phyloP scores from a whole-genome alignment of 2,329 filamentous ascomycete genomes.

The Anisogramma anomala region DNA sequence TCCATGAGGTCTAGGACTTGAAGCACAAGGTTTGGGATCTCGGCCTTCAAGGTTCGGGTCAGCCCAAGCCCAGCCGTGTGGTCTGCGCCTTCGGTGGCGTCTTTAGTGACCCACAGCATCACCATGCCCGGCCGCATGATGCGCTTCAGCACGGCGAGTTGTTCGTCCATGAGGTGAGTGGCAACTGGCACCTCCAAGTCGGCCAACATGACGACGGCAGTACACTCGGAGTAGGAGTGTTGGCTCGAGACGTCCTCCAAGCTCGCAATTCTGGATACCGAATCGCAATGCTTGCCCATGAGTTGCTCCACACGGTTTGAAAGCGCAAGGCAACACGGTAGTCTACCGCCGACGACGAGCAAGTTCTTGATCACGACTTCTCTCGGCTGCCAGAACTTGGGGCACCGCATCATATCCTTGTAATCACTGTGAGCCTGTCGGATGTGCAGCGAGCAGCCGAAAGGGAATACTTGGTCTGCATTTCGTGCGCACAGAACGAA shows the following conservation, averaged over 20 bases:
- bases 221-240: conserved; percentile 18
- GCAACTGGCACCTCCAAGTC: conserved; percentile 28
- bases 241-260: conserved; percentile 21
- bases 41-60: conserved; percentile 22
- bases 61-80: conserved; percentile 24
- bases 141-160: conserved; percentile 19
- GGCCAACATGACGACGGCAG: conserved; percentile 24
- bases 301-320: conserved; percentile 14
- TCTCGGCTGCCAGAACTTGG: conserved; percentile 7
- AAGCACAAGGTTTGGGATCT: conserved; percentile 22
- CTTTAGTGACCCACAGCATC: conserved; percentile 23
- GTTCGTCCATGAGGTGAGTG: conserved; percentile 22
- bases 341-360: conserved; percentile 25
- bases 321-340: too few species aligned
- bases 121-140: conserved; percentile 21
- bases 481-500: conserved; percentile 23
- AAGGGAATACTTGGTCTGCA: conserved; percentile 22
- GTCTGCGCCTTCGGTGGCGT: conserved; percentile 18
- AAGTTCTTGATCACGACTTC: conserved; percentile 18
- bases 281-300: conserved; percentile 17
- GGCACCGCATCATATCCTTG: conserved; percentile 16
- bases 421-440: conserved; percentile 23
- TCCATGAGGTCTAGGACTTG: conserved; percentile 25
- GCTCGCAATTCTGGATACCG: conserved; percentile 13
- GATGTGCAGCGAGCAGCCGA: conserved; percentile 27